Evolutionary conservation across 129 eudicot genomes (phyloP).

Genomic region (Sambucus nigra): DNA sequence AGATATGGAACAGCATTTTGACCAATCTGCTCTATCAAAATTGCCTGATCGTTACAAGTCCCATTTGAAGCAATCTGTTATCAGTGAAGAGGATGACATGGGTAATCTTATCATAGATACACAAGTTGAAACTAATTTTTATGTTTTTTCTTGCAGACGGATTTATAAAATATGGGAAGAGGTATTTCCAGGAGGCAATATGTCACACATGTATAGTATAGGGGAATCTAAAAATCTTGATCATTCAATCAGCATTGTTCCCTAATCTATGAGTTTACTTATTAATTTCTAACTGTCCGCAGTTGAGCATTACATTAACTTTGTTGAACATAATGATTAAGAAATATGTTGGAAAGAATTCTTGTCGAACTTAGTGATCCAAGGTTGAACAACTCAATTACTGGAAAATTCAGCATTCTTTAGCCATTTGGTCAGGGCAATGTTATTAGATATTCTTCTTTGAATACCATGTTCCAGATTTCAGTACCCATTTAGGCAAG

Average conservation of each 20-base stretch:
- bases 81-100: conserved; percentile 87
- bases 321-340: neutral
- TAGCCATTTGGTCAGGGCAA: too few species aligned
- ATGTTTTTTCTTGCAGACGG: neutral
- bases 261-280: neutral
- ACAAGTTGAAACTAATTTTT: neutral
- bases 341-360: neutral
- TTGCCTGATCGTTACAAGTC: conserved; percentile 81
- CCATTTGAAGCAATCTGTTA: conserved; percentile 67
- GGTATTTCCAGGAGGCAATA: neutral
- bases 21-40: conserved; percentile 64
- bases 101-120: conserved; percentile 36
- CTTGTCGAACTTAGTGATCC: too few species aligned
- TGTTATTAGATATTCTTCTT: too few species aligned
- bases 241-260: neutral
- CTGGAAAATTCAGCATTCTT: too few species aligned
- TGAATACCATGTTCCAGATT: too few species aligned
- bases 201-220: neutral
- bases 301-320: neutral
- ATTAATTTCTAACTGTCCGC: neutral
- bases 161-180: neutral
- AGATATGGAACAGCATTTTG: conserved; percentile 51
- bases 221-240: neutral
- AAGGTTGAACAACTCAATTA: too few species aligned
- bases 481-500: too few species aligned